These are phyloP conservation scores for Colletotrichum sp. DNA, from an alignment of 2,329 filamentous ascomycete genomes.

Conservation along the genomic window DNA sequence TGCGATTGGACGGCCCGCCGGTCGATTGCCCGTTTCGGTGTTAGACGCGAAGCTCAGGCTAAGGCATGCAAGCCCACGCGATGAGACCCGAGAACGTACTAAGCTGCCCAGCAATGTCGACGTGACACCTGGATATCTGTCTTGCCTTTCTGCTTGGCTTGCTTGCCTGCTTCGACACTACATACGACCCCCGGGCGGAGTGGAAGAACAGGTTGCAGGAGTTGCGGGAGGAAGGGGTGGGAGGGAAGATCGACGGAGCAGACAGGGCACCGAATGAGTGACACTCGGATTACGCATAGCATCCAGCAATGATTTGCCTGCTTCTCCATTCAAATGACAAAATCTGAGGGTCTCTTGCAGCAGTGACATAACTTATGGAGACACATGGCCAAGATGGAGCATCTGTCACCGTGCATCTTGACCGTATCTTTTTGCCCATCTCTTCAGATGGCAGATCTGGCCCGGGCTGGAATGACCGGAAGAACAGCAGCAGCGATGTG, in stretches of 20 bases:
- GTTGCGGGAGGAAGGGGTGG: background rate
- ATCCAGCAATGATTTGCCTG: background rate
- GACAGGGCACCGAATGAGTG: background rate
- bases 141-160: background rate
- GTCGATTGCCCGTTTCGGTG: slow-evolving; percentile 17
- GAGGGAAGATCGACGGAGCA: background rate
- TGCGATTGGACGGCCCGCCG: slow-evolving; percentile 14
- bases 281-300: background rate
- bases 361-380: slow-evolving; percentile 15
- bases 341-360: slow-evolving; percentile 1
- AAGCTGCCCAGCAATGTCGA: background rate
- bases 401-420: background rate
- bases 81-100: slow-evolving; percentile 2
- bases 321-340: background rate
- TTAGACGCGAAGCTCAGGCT: slow-evolving; percentile 19
- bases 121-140: background rate
- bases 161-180: background rate
- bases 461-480: background rate
- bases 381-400: background rate
- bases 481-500: background rate
- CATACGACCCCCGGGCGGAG: background rate
- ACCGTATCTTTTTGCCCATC: background rate
- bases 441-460: background rate
- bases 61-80: slow-evolving; percentile 12
- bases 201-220: background rate